These are phyloP conservation scores for Lasiodiplodia gonubiensis DNA, from an alignment of 2,329 filamentous ascomycete species.

Conservation along the genomic window DNA sequence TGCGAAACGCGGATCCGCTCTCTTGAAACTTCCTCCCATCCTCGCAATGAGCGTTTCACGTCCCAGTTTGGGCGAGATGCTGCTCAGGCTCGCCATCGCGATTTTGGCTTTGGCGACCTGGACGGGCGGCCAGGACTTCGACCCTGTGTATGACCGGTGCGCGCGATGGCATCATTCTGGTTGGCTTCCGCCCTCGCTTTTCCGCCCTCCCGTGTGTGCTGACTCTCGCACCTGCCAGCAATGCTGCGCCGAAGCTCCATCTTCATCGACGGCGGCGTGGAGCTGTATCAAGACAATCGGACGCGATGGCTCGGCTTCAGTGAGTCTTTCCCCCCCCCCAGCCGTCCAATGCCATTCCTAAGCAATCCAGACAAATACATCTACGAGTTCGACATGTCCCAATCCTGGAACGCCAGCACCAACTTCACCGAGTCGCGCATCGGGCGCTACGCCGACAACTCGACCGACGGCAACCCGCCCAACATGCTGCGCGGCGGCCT, in stretches of 20 bases:
- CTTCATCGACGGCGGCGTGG: conserved; percentile 25
- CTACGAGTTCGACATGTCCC: conserved; percentile 36
- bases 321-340: background rate
- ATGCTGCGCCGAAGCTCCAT: conserved; percentile 22
- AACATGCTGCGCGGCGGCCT: conserved; percentile 39
- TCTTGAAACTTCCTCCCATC: background rate
- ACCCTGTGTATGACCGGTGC: background rate
- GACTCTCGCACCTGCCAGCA: background rate
- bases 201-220: too few relatives aligned
- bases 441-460: conserved; percentile 35
- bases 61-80: background rate
- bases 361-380: conserved; percentile 25
- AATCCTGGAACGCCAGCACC: conserved; percentile 40
- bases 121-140: background rate
- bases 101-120: background rate
- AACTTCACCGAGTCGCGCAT: conserved; percentile 39
- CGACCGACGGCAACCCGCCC: conserved; percentile 33
- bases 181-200: background rate
- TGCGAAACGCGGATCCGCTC: background rate
- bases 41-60: background rate
- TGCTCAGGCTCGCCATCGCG: background rate
- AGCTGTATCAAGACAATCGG: conserved; percentile 12
- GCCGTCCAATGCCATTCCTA: background rate
- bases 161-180: conserved; percentile 18
- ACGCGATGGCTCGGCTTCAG: conserved; percentile 27